phyloP scores from a whole-genome alignment of 2,329 filamentous ascomycete genomes.

The Trichoderma koningiopsis region DNA sequence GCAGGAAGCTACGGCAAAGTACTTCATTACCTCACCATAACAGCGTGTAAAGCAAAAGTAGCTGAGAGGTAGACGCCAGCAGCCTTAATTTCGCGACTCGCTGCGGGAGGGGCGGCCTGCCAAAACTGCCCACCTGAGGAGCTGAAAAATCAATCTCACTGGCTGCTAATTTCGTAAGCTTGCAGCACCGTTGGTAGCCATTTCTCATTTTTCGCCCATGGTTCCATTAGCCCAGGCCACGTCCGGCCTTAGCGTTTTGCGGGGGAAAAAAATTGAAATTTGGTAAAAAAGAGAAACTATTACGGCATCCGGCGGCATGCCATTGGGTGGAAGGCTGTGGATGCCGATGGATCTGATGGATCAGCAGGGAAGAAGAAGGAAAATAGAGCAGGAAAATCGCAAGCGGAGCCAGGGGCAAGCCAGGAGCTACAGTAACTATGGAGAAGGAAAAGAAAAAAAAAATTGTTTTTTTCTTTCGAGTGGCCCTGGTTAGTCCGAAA shows the following conservation, averaged over 20 bases:
- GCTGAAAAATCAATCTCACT: not conserved
- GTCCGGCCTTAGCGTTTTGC: slow-evolving; percentile 25
- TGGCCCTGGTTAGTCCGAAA: not conserved
- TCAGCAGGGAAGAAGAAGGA: not conserved
- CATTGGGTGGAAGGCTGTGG: not conserved
- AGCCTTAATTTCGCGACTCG: not conserved
- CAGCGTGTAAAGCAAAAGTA: not conserved
- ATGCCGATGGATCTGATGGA: not conserved
- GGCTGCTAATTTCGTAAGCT: not conserved
- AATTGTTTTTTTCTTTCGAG: not conserved
- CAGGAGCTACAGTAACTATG: not conserved
- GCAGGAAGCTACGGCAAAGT: not conserved
- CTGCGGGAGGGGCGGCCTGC: not conserved
- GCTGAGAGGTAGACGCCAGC: not conserved
- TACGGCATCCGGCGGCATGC: not conserved
- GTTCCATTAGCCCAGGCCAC: slow-evolving; percentile 1
- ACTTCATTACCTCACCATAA: fast-evolving
- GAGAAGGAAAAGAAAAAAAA: not conserved
- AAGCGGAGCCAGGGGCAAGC: slow-evolving; percentile 15
- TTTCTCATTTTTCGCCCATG: not conserved
- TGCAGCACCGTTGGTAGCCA: not conserved
- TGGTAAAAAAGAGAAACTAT: not conserved
- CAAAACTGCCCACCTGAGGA: slow-evolving; percentile 12
- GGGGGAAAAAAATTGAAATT: slow-evolving; percentile 8
- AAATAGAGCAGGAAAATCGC: not conserved